phyloP scores from a whole-genome alignment of 495 filamentous ascomycete genomes.

The Penicillium samsonianum region DNA sequence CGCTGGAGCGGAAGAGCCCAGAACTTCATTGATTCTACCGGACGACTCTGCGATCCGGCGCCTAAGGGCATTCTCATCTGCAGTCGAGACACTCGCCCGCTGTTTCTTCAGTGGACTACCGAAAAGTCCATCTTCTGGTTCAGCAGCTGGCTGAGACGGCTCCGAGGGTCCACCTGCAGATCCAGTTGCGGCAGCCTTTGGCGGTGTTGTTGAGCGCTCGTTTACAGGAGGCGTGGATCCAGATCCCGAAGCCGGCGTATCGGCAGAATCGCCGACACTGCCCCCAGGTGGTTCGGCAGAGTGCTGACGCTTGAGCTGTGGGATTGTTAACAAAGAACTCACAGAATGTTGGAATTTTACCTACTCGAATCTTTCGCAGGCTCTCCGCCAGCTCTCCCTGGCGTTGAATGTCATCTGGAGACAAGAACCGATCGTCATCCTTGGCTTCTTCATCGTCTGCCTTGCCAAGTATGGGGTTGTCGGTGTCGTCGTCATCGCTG shows the following conservation, averaged over 20 bases:
- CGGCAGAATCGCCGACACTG: slow-evolving; percentile 43
- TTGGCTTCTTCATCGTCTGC: slow-evolving; percentile 75
- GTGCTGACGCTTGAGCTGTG: slow-evolving; percentile 91
- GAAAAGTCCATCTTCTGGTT: slow-evolving; percentile 52
- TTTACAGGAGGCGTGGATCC: slow-evolving; percentile 39
- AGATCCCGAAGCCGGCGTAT: slow-evolving; percentile 46
- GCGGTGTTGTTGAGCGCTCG: slow-evolving; percentile 46
- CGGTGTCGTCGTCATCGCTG: slow-evolving; percentile 64
- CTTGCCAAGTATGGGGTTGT: slow-evolving; percentile 56
- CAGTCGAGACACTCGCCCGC: slow-evolving; percentile 65
- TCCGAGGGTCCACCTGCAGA: slow-evolving; percentile 26
- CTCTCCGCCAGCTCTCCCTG: slow-evolving; percentile 88
- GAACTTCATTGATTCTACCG: slow-evolving; percentile 39
- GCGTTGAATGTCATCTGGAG: slow-evolving; percentile 77
- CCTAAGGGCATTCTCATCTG: slow-evolving; percentile 56
- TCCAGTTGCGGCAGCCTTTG: slow-evolving; percentile 24
- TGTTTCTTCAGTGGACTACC: slow-evolving; percentile 87
- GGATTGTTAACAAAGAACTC: slow-evolving; percentile 14
- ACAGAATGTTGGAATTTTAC: slow-evolving; percentile 27
- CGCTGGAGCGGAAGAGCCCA: slow-evolving; percentile 20
- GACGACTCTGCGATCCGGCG: slow-evolving; percentile 50
- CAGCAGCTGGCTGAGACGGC: slow-evolving; percentile 29
- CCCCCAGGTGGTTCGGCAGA: slow-evolving; percentile 72
- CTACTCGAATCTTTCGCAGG: slow-evolving; percentile 87
- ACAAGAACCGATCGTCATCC: slow-evolving; percentile 60